Evolutionary conservation across 2,329 filamentous ascomycete genomes (phyloP).

Genomic region (Rutstroemia sp.): DNA sequence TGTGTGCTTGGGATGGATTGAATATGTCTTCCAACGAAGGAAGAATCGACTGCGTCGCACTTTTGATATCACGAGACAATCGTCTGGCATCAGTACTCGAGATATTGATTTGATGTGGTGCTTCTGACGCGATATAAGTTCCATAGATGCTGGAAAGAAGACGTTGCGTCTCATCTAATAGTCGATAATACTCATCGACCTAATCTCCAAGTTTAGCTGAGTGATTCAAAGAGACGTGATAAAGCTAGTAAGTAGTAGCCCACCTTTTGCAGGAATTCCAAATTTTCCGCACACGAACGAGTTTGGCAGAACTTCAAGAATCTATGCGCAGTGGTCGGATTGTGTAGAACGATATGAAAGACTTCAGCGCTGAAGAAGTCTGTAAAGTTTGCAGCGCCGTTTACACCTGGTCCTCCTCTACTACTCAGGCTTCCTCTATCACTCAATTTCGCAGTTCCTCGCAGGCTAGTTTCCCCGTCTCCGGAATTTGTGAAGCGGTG

Average conservation of each 20-base stretch:
- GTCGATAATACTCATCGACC: conserved; percentile 38
- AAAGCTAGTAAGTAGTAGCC: conserved; percentile 11
- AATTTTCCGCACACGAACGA: conserved; percentile 39
- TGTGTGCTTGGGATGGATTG: conserved; percentile 35
- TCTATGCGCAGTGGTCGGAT: conserved; percentile 39
- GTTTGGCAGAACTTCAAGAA: conserved; percentile 43
- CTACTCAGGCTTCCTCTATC: neutral
- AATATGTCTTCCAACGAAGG: conserved; percentile 26
- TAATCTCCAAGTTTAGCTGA: conserved; percentile 11
- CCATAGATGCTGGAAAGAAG: conserved; percentile 39
- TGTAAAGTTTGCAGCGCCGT: conserved; percentile 23
- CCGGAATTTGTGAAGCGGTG: neutral
- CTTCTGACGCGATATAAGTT: conserved; percentile 34
- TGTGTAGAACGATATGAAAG: conserved; percentile 43
- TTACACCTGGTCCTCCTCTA: neutral
- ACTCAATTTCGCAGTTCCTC: neutral
- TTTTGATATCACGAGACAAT: conserved; percentile 18
- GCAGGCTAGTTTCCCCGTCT: neutral
- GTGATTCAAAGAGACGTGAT: neutral
- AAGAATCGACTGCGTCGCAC: conserved; percentile 24
- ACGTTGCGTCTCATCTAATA: conserved; percentile 38
- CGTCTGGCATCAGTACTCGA: conserved; percentile 14
- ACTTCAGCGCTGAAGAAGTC: conserved; percentile 44
- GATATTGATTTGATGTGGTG: conserved; percentile 24
- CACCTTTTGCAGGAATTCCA: conserved; percentile 45